Percentiles rank a stretch among this genome's conserved stretches.
Evolutionary conservation across 2,329 filamentous ascomycete species (phyloP).

Genomic region (Tolypocladium nubicola): DNA sequence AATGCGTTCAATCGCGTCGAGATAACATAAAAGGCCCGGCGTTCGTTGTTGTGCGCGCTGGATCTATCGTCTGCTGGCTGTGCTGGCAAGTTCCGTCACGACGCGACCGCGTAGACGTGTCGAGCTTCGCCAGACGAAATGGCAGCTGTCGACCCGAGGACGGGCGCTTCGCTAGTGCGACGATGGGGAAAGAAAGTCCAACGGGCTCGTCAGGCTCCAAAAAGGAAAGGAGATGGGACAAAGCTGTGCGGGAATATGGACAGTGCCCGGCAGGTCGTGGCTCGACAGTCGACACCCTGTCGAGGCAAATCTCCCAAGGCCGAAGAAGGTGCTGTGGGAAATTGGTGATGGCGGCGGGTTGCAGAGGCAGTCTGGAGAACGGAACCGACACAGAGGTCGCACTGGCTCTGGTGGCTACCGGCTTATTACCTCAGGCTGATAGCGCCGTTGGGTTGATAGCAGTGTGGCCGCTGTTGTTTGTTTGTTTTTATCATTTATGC

Average conservation of each 20-base stretch:
- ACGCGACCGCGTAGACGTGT: neutral
- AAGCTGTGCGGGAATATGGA: neutral
- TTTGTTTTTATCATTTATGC: conserved; percentile 19
- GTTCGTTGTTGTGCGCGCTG: neutral
- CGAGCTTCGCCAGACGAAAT: neutral
- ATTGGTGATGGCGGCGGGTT: conserved; percentile 3
- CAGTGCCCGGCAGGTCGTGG: neutral
- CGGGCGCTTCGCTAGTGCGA: neutral
- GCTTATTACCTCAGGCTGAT: conserved; percentile 1
- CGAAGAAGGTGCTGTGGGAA: conserved; percentile 4
- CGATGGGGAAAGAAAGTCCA: neutral
- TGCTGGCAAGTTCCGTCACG: neutral
- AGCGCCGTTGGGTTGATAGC: neutral
- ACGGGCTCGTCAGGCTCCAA: neutral
- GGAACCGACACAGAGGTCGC: neutral
- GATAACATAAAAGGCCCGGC: conserved; percentile 7
- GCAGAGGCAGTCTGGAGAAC: neutral
- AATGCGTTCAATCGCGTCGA: conserved; percentile 3
- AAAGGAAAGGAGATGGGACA: neutral
- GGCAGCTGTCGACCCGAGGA: neutral
- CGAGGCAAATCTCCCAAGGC: conserved; percentile 4
- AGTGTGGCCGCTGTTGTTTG: conserved; percentile 16
- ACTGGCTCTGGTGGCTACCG: conserved; percentile 1
- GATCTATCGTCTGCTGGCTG: neutral
- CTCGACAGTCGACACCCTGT: conserved; percentile 1